Base-by-base conservation (phyloP, 139 green algal species). In the Tetradesmus lagerheimii region DNA sequence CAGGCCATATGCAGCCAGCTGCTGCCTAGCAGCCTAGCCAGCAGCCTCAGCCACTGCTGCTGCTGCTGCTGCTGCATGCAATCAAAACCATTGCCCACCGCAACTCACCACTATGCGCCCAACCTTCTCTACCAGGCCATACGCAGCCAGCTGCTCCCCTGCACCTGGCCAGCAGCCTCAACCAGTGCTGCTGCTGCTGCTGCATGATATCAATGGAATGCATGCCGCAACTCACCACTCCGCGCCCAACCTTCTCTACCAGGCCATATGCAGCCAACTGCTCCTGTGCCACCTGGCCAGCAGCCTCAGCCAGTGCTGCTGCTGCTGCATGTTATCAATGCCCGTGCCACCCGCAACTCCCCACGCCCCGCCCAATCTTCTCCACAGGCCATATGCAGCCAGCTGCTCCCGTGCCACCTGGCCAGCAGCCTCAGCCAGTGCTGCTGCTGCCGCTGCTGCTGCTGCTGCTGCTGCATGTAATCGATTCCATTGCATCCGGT, bases 41-140 rank as follows among this genome's bases (percentile, higher is more conserved):
- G 11, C 11, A 12, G 11, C n/a, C n/a, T n/a, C n/a, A n/a, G n/a
- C n/a, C n/a, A n/a, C n/a, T n/a, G n/a, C n/a, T n/a, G n/a, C n/a
- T n/a, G n/a, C n/a, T n/a, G n/a, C n/a, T n/a, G n/a, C n/a, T n/a
- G n/a, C n/a, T 71, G 18, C 57, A 71, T 29, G 57, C 57, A 71
- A 16, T 71, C 16, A 18, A 71, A 71, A n/a, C n/a, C n/a, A n/a
- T n/a, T n/a, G n/a, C n/a, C n/a, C n/a, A 9, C 25, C 29, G 12
- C 64, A 80, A 34, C 77, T 83, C 39, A 83, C 81, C 81, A 87
- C 81, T 31, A 47, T 47, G 6, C 50, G n/a, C 23, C 81, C 81
- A 29, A 87, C 34, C 81, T 87, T 87, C 45, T 87, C 81, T 23
- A 87, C 81, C 43, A 87, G 81, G 23, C 81, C 81, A 77, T 77